These are phyloP conservation scores for Yamadazyma songkhlaensis DNA, from an alignment of 1,139 yeast genomes.

Conservation along the genomic window DNA sequence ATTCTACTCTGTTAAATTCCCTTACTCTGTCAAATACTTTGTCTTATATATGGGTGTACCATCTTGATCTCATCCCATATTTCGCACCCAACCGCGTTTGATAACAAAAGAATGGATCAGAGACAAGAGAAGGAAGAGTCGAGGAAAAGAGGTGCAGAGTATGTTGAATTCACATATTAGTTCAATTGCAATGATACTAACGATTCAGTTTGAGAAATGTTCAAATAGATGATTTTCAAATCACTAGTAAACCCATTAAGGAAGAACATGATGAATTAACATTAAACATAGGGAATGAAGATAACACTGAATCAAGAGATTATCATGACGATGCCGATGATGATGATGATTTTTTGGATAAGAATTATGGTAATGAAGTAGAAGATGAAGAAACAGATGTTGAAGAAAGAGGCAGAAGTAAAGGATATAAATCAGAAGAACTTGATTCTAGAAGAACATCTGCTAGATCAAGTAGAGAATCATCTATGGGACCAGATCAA, in stretches of 20 bases:
- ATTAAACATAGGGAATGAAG: no score
- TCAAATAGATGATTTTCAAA: constrained; percentile 5
- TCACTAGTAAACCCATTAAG: neutral
- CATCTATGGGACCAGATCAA: constrained; percentile 2
- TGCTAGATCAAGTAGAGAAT: constrained; percentile 1
- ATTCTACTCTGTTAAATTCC: neutral
- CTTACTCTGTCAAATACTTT: no score
- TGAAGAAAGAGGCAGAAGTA: neutral
- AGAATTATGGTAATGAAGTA: neutral
- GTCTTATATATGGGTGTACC: neutral
- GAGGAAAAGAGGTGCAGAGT: constrained; percentile 44
- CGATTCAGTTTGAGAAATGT: constrained; percentile 12
- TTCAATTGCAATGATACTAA: constrained; percentile 7
- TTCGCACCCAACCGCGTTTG: constrained; percentile 5
- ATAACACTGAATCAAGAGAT: neutral
- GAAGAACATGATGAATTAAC: neutral
- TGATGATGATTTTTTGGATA: neutral
- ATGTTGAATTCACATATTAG: constrained; percentile 17
- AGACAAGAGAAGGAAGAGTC: constrained; percentile 23
- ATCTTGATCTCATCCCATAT: neutral
- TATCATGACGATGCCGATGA: neutral
- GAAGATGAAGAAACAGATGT: neutral
- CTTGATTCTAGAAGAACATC: neutral
- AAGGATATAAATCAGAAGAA: neutral
- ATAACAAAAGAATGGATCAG: constrained; percentile 1